Conservation (phyloP, 2,329 filamentous ascomycete species). For the Penicillium brevicompactum region DNA sequence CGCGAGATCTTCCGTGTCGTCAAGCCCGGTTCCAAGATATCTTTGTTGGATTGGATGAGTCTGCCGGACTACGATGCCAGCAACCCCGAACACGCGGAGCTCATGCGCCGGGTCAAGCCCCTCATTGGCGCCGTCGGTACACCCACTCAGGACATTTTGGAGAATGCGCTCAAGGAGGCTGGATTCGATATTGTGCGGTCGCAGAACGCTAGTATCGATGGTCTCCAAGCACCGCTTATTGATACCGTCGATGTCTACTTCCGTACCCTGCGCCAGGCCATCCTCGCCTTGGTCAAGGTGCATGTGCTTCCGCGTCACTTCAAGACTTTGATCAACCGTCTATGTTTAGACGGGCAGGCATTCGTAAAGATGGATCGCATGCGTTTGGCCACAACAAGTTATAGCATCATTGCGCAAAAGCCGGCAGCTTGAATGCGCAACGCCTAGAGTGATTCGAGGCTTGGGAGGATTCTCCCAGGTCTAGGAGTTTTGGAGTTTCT, state of each 20-base stretch:
- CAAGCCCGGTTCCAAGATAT: constrained; percentile 54
- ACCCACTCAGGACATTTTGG: constrained; percentile 52
- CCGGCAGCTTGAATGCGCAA: constrained; percentile 21
- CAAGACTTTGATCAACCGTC: constrained; percentile 55
- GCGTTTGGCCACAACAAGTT: constrained; percentile 56
- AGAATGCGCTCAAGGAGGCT: constrained; percentile 49
- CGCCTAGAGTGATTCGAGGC: not conserved
- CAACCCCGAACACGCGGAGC: constrained; percentile 51
- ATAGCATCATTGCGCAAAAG: constrained; percentile 56
- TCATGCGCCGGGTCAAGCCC: constrained; percentile 59
- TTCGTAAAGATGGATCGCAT: constrained; percentile 60
- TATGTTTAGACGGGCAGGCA: constrained; percentile 57
- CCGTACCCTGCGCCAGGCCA: constrained; percentile 52
- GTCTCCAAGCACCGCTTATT: constrained; percentile 55
- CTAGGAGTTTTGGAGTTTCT: not conserved
- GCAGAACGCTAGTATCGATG: constrained; percentile 56
- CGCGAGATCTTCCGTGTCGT: constrained; percentile 53
- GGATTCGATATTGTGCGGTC: constrained; percentile 53
- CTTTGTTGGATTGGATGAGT: constrained; percentile 57
- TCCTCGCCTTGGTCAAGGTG: constrained; percentile 52
- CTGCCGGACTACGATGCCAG: constrained; percentile 52
- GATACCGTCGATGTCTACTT: constrained; percentile 59
- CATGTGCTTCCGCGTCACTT: constrained; percentile 54
- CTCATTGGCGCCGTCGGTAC: constrained; percentile 59
- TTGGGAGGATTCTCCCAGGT: not conserved